phyloP scores from a whole-genome alignment of 495 filamentous ascomycete species.

The Amorphotheca resinae region DNA sequence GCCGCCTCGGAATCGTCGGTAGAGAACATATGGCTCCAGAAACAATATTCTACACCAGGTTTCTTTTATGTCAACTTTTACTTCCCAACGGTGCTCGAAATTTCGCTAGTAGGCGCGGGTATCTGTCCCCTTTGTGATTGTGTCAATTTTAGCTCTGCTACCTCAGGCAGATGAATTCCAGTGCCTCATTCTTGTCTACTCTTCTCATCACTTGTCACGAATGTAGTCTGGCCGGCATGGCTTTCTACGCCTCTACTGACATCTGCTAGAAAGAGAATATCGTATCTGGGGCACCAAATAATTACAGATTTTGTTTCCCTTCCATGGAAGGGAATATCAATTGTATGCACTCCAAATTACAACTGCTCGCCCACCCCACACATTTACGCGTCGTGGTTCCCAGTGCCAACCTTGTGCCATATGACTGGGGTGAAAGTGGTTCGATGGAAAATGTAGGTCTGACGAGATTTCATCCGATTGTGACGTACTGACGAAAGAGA shows the following conservation, averaged over 20 bases:
- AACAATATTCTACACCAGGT: too few relatives aligned
- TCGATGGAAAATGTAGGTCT: constrained; percentile 62
- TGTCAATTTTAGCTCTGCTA: too few relatives aligned
- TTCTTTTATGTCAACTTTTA: too few relatives aligned
- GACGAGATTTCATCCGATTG: background rate
- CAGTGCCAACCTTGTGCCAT: constrained; percentile 64
- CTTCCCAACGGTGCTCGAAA: too few relatives aligned
- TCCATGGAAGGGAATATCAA: constrained; percentile 49
- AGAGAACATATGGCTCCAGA: too few relatives aligned
- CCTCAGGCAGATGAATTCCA: too few relatives aligned
- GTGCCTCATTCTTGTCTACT: too few relatives aligned
- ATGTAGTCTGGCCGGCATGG: too few relatives aligned
- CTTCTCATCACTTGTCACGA: too few relatives aligned
- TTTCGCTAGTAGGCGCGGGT: too few relatives aligned
- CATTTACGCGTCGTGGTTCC: constrained; percentile 69
- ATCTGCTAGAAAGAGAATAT: constrained; percentile 16
- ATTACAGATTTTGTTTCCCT: constrained; percentile 66
- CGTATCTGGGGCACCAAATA: constrained; percentile 18
- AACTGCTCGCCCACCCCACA: constrained; percentile 53
- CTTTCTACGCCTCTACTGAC: constrained; percentile 1
- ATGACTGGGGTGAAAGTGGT: constrained; percentile 70
- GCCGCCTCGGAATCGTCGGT: too few relatives aligned
- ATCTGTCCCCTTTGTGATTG: too few relatives aligned
- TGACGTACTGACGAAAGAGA: constrained; percentile 13
- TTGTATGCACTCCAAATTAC: constrained; percentile 84